Percentiles rank a stretch among this genome's conserved stretches.
Conservation (phyloP, 495 filamentous ascomycete species). For the Sordaria brevicollis region DNA sequence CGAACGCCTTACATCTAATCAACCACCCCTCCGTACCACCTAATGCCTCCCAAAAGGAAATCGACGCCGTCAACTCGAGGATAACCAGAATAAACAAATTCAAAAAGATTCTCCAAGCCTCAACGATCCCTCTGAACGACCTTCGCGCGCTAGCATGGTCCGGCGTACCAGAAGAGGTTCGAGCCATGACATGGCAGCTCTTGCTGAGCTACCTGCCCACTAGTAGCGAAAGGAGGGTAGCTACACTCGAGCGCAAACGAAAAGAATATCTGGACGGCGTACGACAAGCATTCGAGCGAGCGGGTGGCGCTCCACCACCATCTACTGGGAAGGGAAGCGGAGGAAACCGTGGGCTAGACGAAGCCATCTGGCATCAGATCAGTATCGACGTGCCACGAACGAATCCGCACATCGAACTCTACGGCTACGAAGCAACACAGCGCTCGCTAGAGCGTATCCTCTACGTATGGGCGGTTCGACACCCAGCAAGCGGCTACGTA, state of each 20-base stretch:
- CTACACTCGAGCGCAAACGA: constrained; percentile 85
- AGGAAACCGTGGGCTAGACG: constrained; percentile 63
- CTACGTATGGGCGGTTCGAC: constrained; percentile 95
- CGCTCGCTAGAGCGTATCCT: constrained; percentile 86
- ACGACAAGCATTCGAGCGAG: constrained; percentile 83
- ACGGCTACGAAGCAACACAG: constrained; percentile 92
- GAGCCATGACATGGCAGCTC: constrained; percentile 97
- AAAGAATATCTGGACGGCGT: constrained; percentile 97
- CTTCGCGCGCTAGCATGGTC: constrained; percentile 82
- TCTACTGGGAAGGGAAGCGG: constrained; percentile 21
- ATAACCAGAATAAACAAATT: constrained; percentile 98
- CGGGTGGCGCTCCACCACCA: constrained; percentile 21
- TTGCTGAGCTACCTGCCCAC: constrained; percentile 91
- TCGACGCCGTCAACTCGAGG: constrained; percentile 74
- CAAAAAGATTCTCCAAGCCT: constrained; percentile 86
- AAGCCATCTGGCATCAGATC: constrained; percentile 97
- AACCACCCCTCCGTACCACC: constrained; percentile 67
- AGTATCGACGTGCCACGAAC: constrained; percentile 97
- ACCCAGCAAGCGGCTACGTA: constrained; percentile 94
- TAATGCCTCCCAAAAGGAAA: constrained; percentile 71
- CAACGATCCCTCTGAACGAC: constrained; percentile 74
- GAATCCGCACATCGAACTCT: constrained; percentile 89
- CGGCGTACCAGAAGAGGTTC: constrained; percentile 86
- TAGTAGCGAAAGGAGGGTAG: constrained; percentile 81
- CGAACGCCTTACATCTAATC: constrained; percentile 90